These are phyloP conservation scores for Candida chauliodis DNA, from an alignment of 805 yeast genomes.

Conservation along the genomic window DNA sequence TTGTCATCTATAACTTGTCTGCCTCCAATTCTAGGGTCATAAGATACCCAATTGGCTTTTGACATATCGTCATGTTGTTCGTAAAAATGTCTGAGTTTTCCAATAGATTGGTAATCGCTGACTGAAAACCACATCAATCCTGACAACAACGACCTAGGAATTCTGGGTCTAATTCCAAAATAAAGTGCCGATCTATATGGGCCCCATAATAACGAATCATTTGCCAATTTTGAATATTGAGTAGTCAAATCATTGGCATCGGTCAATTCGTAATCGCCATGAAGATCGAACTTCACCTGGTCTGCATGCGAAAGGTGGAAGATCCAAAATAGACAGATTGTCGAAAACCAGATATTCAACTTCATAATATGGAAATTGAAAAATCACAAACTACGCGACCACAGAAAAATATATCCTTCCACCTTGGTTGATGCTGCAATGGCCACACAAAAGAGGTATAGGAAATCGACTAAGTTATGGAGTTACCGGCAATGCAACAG, in stretches of 20 bases:
- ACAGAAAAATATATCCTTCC: background rate
- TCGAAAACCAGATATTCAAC: background rate
- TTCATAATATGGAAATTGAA: background rate
- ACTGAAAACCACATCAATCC: slow-evolving; percentile 89
- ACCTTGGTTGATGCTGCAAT: slow-evolving; percentile 10
- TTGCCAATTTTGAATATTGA: slow-evolving; percentile 16
- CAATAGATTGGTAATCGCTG: slow-evolving; percentile 51
- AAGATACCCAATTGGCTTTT: slow-evolving; percentile 80
- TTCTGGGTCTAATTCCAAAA: slow-evolving; percentile 78
- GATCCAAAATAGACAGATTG: background rate
- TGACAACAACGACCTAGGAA: slow-evolving; percentile 69
- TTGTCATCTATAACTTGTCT: slow-evolving; percentile 67
- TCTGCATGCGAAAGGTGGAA: slow-evolving; percentile 10
- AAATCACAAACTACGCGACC: background rate
- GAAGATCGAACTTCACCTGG: slow-evolving; percentile 20
- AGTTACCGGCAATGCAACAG: slow-evolving; percentile 33
- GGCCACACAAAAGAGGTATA: slow-evolving; percentile 37
- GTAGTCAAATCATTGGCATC: slow-evolving; percentile 11
- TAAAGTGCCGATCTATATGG: slow-evolving; percentile 87
- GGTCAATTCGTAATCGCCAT: slow-evolving; percentile 22
- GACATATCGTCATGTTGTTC: slow-evolving; percentile 68
- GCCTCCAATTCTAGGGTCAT: slow-evolving; percentile 89
- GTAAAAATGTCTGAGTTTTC: slow-evolving; percentile 66
- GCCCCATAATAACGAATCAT: slow-evolving; percentile 63
- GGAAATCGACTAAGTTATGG: slow-evolving; percentile 44